Evolutionary conservation across 345 rosid genomes (phyloP).

Genomic region (Ceriops zippeliana): DNA sequence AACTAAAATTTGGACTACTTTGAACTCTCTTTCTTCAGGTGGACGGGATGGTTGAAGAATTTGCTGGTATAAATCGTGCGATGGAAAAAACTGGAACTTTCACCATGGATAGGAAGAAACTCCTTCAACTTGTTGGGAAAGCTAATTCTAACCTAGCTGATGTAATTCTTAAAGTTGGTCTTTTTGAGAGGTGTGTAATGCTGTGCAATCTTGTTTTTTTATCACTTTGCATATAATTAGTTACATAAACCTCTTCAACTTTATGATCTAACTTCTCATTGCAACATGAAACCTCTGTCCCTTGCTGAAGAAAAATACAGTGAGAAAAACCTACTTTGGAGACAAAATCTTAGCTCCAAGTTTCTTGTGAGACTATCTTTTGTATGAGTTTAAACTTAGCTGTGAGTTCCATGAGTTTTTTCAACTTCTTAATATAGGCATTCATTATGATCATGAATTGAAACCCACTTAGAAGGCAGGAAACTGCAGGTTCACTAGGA

Average conservation of each 20-base stretch:
- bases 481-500: too few species aligned
- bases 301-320: background rate
- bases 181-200: slow-evolving; percentile 72
- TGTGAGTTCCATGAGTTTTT: background rate
- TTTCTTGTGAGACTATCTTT: background rate
- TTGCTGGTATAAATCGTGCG: slow-evolving; percentile 82
- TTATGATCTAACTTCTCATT: background rate
- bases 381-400: background rate
- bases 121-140: slow-evolving; percentile 88
- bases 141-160: slow-evolving; percentile 94
- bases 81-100: slow-evolving; percentile 91
- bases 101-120: slow-evolving; percentile 90
- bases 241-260: background rate
- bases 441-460: too few species aligned
- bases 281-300: background rate
- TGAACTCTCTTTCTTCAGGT: slow-evolving; percentile 38
- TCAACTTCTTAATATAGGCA: too few species aligned
- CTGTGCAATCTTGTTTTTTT: background rate
- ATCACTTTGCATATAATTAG: background rate
- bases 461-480: too few species aligned
- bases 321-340: background rate
- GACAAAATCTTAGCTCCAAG: background rate
- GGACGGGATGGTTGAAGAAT: slow-evolving; percentile 91
- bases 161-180: slow-evolving; percentile 94
- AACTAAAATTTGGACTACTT: slow-evolving; percentile 1